Evolutionary conservation across 1,284 basidiomycete genomes (phyloP), one percentile per base, ranked within the genome.

Genomic region (Vanrija sp.): DNA sequence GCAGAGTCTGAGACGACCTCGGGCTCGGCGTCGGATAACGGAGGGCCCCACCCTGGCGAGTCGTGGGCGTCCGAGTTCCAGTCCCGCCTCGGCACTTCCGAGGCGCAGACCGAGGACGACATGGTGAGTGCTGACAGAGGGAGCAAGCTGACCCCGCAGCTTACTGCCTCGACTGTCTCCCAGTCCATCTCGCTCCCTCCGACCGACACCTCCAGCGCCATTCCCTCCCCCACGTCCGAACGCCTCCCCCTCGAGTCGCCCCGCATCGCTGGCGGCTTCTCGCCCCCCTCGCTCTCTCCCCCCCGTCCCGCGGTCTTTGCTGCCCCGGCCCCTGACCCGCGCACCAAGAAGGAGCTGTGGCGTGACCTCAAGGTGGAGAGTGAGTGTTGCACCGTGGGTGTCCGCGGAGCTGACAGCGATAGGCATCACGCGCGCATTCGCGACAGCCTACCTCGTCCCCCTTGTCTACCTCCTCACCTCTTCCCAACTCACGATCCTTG

Each of bases 271-370:
- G 43, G 18, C 42, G 57, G 19, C 49, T 54, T 36, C 52, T 31
- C 31, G 31, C 31, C 58, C 16, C 31, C 31, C 6, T 31, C 31
- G 31, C 31, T 31, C 31, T 64, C 61, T n/a, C 66, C 62, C 15
- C 63, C 60, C 31, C 58, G 46, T 18, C 20, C 25, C 1, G 22
- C 45, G 22, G 23, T 36, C 25, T n/a, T 41, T 14, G 31, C 51
- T 12, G 36, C 49, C 36, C 41, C 44, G 14, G 14, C 20, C 22
- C 18, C 47, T 27, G 51, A 51, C 49, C 43, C 54, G 19, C 49
- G 51, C 36, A 23, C 65, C 43, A 76, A 76, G 62, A 72, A 73
- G 48, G 68, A 75, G 54, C 61, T 76, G 8, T 76, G 75, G 75
- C 65, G 63, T 22, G 73, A 75, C 46, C 64, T 76, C 45, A 76